Evolutionary conservation across 768 basidiomycete genomes (phyloP), one percentile per base, ranked within the genome.

Genomic region (Leccinum boreale): DNA sequence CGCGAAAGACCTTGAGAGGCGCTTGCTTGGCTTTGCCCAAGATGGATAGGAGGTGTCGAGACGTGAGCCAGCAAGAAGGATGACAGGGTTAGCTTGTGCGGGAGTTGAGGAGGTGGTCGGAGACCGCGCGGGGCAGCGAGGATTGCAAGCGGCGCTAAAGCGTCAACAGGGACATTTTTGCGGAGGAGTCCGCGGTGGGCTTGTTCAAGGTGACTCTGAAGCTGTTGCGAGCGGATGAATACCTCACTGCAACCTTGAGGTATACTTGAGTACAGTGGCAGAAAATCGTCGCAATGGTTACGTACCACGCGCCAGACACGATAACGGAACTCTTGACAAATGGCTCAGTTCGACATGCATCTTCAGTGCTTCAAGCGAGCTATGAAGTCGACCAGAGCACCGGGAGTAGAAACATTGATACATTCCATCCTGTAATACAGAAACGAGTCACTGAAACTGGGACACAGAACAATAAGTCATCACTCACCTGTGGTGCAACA

Each of bases 301-400:
- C 68, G 2, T 59, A 72, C 70, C 65, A n/a, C 52, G 59, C 2
- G 60, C 58, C 0, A 69, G 72, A 55, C 71, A 72, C 21, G 33
- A 44, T 10, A 72, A n/a, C n/a, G 65, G 42, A 4, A 72, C 56
- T 26, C 71, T 63, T 17, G 71, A 72, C 28, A 72, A 8, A 42
- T 72, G 71, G 26, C 71, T 72, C 19, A 74, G 64, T 21, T 74
- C 67, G 1, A 74, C 55, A 33, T 72, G 71, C 2, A 52, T 58
- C 44, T 62, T 69, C 33, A 72, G 17, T n/a, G 58, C 63, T 3
- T 24, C 29, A 19, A 33, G 39, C 3, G 72, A 63, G 19, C 10
- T 35, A 29, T 72, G 71, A 19, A 61, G 6, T 26, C 70, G 65
- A 9, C 72, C 71, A 46, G 71, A 58, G 21, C 71, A 72, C 21